These are phyloP conservation scores for Plantago rigida DNA, from an alignment of 305 asterid species.

Conservation along the genomic window DNA sequence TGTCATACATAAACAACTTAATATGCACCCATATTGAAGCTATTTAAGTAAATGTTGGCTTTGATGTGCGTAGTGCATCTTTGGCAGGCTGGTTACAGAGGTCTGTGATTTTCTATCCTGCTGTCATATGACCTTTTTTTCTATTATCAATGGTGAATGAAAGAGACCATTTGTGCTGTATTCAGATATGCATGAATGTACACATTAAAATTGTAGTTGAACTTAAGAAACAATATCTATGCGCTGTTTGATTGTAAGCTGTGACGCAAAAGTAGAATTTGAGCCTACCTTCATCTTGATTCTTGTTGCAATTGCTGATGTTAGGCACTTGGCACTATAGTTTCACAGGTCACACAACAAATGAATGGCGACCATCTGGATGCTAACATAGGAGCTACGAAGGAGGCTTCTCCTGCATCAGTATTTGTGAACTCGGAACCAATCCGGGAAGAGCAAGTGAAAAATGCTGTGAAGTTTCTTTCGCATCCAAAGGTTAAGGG, in stretches of 20 bases:
- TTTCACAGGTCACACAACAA: constrained; percentile 37
- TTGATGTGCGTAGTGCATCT: neutral
- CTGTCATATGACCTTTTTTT: no score
- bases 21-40: no score
- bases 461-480: constrained; percentile 90
- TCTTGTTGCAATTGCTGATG: constrained; percentile 4
- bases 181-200: neutral
- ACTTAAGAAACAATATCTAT: neutral
- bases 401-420: constrained; percentile 59
- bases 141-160: neutral
- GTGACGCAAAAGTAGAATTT: neutral
- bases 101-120: neutral
- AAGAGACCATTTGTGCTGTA: neutral
- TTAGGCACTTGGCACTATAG: constrained; percentile 31
- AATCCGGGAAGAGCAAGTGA: constrained; percentile 86
- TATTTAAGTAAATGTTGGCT: neutral
- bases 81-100: neutral
- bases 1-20: neutral
- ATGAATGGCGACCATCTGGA: constrained; percentile 29
- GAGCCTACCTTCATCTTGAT: neutral
- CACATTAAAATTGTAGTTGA: neutral
- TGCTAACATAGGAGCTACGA: constrained; percentile 41
- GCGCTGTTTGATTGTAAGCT: constrained; percentile 13
- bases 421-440: constrained; percentile 89
- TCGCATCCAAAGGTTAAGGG: constrained; percentile 94